Percentiles rank a stretch among this genome's conserved stretches.
phyloP scores from a whole-genome alignment of 2,329 filamentous ascomycete genomes.

The Drechslerella dactyloides region DNA sequence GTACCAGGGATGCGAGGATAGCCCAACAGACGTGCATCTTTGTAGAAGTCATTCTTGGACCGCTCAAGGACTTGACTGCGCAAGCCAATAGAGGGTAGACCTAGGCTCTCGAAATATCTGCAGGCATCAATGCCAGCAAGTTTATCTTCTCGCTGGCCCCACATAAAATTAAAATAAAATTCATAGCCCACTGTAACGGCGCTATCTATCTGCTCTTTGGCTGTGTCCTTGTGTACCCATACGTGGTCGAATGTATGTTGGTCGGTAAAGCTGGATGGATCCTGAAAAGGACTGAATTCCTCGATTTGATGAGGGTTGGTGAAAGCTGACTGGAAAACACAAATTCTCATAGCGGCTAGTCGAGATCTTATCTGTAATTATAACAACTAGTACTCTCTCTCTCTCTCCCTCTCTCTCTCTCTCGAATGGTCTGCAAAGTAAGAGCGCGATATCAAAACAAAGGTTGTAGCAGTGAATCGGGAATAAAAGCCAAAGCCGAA shows the following conservation, averaged over 20 bases:
- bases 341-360: constrained; percentile 17
- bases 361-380: too few species aligned
- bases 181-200: constrained; percentile 13
- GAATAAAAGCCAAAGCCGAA: too few species aligned
- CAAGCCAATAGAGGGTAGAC: constrained; percentile 16
- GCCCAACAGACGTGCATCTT: constrained; percentile 12
- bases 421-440: too few species aligned
- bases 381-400: too few species aligned
- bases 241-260: constrained; percentile 18
- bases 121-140: constrained; percentile 17
- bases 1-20: constrained; percentile 18
- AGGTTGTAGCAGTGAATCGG: too few species aligned
- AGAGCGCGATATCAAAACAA: too few species aligned
- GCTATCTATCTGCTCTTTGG: constrained; percentile 24
- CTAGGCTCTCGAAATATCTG: constrained; percentile 23
- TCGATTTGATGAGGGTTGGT: constrained; percentile 4
- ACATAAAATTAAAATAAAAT: constrained; percentile 26
- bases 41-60: constrained; percentile 18
- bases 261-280: constrained; percentile 22
- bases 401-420: too few species aligned
- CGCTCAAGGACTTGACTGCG: constrained; percentile 12
- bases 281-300: constrained; percentile 5
- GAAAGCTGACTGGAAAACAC: constrained; percentile 18
- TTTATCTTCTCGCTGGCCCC: constrained; percentile 26
- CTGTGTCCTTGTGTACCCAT: constrained; percentile 14